Evolutionary conservation across 2,329 filamentous ascomycete genomes (phyloP), one percentile per base, ranked within the genome.

Genomic region (Phialemonium atrogriseum): DNA sequence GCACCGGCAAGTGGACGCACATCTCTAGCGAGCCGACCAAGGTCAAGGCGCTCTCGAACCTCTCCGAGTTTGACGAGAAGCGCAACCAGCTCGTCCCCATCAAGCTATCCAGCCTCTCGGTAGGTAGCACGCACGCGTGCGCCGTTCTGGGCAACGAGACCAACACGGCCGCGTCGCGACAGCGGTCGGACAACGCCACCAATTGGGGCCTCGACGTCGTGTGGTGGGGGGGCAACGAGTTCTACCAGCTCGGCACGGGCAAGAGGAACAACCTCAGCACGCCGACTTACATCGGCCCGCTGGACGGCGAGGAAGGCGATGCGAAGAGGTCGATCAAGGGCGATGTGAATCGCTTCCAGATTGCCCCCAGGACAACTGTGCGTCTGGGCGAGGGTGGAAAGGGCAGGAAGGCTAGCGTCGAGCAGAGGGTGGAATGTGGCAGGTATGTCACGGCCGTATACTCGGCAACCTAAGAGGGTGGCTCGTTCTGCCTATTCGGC

Each of bases 181-280:
- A 51, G 33, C 64, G 47, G 11, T 68, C 70, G 2, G 62, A 73
- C 24, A 81, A 84, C 42, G 82, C 87, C 47, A 85, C 79, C 2
- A 88, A 91, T 52, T 94, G 80, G 75, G 91, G 91, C 29, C 77
- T 82, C 5, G 91, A 96, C 52, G 79, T 88, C 18, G 55, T 96
- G 2, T 93, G 85, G 66, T 98, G 88, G 85, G 91, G 91, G 39
- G 86, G 86, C 32, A 98, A 96, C 49, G 88, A 96, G 60, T 75
- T 80, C 52, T 95, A 83, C 56, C 91, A 98, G 59, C 73, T 98
- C 16, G 91, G 91, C 10, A 95, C 83, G 1, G 88, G 91, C 17
- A 93, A 83, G 64, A 66, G 89, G 39, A 91, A 76, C 48, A 96
- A 96, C 50, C 51, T 83, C 8, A 73, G 75, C 32, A 68, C 70